Evolutionary conservation across 345 rosid genomes (phyloP), one percentile per base, ranked within the genome.

Genomic region (Erucastrum elatum): DNA sequence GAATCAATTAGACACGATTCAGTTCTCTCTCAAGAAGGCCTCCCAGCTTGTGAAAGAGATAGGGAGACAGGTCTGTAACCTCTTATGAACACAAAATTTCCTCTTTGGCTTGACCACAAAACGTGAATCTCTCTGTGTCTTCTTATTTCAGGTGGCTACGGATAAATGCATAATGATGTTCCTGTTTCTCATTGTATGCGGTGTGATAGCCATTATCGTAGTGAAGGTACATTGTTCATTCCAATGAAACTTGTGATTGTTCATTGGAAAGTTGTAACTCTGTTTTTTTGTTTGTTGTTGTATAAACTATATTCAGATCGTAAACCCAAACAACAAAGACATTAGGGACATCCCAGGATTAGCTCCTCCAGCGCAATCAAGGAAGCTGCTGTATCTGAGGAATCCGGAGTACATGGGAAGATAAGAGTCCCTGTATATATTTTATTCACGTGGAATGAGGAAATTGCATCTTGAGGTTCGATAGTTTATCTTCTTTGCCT

Each of bases 61-160:
- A 8, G 99, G 99, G 31, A 87, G 99, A 84, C 99, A 91, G 98
- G 99, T 95, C 46, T n/a, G n/a, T n/a, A n/a, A n/a, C n/a, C n/a
- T n/a, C n/a, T n/a, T n/a, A n/a, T n/a, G n/a, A n/a, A n/a, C n/a
- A n/a, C n/a, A n/a, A n/a, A n/a, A n/a, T n/a, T n/a, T n/a, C n/a
- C n/a, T n/a, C n/a, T n/a, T 71, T 51, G 11, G 11, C 15, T 33
- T 10, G 53, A 49, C 79, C 3, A 1, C 46, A 53, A 27, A 39
- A 66, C 21, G 58, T 80, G 66, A 68, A 49, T 31, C 25, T 74
- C 13, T 33, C 15, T 2, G 8, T 68, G 75, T 77, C 64, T 59
- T n/a, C 56, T 17, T 7, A 16, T 60, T 53, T 53, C 75, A 95
- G 99, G 97, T 95, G 80, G 99, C 99, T 8, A 93, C 99, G 0